Evolutionary conservation across 73 alveolate species (phyloP), one percentile per base, ranked within the genome.

Genomic region (Diophrys sp.): DNA sequence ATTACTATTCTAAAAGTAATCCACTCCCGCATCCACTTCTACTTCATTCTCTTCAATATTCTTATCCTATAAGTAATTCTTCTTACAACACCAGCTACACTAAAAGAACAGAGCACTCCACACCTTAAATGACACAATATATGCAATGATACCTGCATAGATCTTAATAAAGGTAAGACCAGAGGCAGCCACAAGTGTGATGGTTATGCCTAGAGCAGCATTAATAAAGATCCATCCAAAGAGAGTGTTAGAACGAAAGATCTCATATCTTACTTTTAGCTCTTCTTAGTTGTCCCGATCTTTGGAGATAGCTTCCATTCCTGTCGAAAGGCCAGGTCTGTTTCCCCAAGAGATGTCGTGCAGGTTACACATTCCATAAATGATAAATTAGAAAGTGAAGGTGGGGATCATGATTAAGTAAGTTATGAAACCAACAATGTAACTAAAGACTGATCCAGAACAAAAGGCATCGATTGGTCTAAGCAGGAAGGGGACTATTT

Each of bases 301-400:
- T 68, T 18, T 5, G 24, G 75, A 23, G 1, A 68, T 68, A 5
- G 5, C 56, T 26, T 68, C 75, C 75, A 68, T 68, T 1, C 75
- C 75, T 1, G 75, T 68, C 27, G 84, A 67, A 2, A 2, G 75
- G 18, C 75, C 79, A 0, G 92, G 91, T 70, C 96, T 72, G 54
- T 85, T 89, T 18, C 96, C 96, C 96, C 96, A 89, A 33, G 93
- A 71, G 57, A 80, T 72, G 68, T 89, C 96, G 56, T 86, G 94
- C 29, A 85, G 62, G 73, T 89, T 89, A 57, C 89, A 76, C 75
- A 78, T 78, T n/a, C 93, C 84, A 76, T 86, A 85, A 55, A 86
- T 86, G 56, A 80, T 54, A 74, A 89, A 74, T 18, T 44, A 44
- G 62, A 44, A 44, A 44, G 75, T 68, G 54, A 68, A 68, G 44